phyloP scores from a whole-genome alignment of 495 filamentous ascomycete species.

The Aspergillus nidulans region DNA sequence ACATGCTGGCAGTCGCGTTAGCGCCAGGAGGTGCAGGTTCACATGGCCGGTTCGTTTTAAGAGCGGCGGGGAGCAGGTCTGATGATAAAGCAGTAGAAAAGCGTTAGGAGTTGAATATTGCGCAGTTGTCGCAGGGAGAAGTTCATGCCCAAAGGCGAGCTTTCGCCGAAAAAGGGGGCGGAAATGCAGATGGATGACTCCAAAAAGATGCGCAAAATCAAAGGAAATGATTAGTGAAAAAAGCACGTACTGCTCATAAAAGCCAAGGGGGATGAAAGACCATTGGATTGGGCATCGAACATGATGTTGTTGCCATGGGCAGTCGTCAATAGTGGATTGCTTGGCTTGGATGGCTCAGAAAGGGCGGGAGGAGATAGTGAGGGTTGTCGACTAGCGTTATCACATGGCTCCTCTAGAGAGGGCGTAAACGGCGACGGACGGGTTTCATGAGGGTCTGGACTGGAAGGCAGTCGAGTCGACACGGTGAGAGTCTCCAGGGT shows the following conservation, averaged over 20 bases:
- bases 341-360: slow-evolving; percentile 2
- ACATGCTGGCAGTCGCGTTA: slow-evolving; percentile 23
- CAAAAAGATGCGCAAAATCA: slow-evolving; percentile 7
- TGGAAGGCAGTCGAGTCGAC: slow-evolving; percentile 9
- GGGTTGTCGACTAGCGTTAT: slow-evolving; percentile 15
- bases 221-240: slow-evolving; percentile 3
- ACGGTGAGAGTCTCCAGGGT: slow-evolving; percentile 22
- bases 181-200: background rate
- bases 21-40: slow-evolving; percentile 30
- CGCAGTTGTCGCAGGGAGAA: slow-evolving; percentile 4
- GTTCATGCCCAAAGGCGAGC: slow-evolving; percentile 1
- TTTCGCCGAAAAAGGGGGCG: slow-evolving; percentile 4
- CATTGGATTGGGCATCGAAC: slow-evolving; percentile 36
- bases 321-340: slow-evolving; percentile 16
- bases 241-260: slow-evolving; percentile 36
- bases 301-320: slow-evolving; percentile 35
- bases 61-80: slow-evolving; percentile 27
- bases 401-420: slow-evolving; percentile 24
- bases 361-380: slow-evolving; percentile 17
- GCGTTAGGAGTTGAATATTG: slow-evolving; percentile 3
- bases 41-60: slow-evolving; percentile 28
- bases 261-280: slow-evolving; percentile 28
- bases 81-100: slow-evolving; percentile 12
- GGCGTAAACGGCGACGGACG: slow-evolving; percentile 4
- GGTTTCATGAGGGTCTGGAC: slow-evolving; percentile 15